Percentiles rank a stretch among this genome's conserved stretches.
phyloP scores from a whole-genome alignment of 305 asterid genomes.

The Euphrasia arctica region DNA sequence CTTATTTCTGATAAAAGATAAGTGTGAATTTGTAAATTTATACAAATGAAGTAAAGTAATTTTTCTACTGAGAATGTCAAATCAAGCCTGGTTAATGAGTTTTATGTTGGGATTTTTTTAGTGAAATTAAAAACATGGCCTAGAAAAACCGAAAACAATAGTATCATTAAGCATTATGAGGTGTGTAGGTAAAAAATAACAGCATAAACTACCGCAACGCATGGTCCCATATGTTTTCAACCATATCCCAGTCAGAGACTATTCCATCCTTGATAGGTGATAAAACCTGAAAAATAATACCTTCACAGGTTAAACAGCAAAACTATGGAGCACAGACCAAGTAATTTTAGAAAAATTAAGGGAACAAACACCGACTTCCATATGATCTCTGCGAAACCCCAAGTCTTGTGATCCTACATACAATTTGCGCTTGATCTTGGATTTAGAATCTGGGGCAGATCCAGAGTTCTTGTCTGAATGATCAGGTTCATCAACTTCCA shows the following conservation, averaged over 20 bases:
- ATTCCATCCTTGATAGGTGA: constrained; percentile 89
- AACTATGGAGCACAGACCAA: constrained; percentile 22
- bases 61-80: too few relatives aligned
- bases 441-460: constrained; percentile 56
- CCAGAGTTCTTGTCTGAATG: constrained; percentile 70
- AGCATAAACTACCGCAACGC: constrained; percentile 60
- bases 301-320: constrained; percentile 23
- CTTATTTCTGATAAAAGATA: too few relatives aligned
- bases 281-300: constrained; percentile 49
- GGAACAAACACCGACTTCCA: constrained; percentile 59
- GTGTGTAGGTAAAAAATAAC: constrained; percentile 5
- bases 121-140: too few relatives aligned
- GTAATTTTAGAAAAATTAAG: constrained; percentile 11
- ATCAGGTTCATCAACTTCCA: constrained; percentile 80
- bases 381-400: constrained; percentile 87
- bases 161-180: constrained; percentile 6
- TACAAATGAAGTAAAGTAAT: too few relatives aligned
- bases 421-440: constrained; percentile 67
- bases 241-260: constrained; percentile 92
- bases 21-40: too few relatives aligned
- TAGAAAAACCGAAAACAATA: too few relatives aligned
- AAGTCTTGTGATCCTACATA: constrained; percentile 89
- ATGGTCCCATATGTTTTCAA: constrained; percentile 94
- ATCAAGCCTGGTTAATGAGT: too few relatives aligned
- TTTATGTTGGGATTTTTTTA: too few relatives aligned